phyloP scores from a whole-genome alignment of 2,329 filamentous ascomycete genomes.

The Podosphaera aphanis region DNA sequence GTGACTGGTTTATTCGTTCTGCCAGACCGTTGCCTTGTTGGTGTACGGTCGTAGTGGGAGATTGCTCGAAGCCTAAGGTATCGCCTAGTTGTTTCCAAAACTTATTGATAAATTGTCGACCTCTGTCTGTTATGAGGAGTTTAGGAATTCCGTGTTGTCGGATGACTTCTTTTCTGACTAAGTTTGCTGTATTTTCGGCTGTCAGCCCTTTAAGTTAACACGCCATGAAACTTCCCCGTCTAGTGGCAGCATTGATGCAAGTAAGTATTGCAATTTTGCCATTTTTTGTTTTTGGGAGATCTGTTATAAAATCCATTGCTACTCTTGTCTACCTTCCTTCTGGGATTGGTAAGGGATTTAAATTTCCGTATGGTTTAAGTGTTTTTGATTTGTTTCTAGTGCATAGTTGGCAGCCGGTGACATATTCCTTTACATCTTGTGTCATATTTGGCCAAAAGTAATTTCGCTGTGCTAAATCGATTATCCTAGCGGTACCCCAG shows the following conservation, averaged over 20 bases:
- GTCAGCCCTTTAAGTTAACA: background rate
- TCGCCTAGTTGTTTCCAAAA: background rate
- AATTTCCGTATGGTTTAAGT: background rate
- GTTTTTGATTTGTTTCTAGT: background rate
- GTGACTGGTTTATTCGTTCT: conserved; percentile 2
- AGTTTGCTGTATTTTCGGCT: background rate
- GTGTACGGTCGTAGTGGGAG: background rate
- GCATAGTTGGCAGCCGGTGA: background rate
- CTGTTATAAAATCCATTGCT: background rate
- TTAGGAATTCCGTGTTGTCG: background rate
- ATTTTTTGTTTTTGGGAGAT: background rate
- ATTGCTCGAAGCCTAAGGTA: background rate
- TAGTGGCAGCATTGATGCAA: background rate
- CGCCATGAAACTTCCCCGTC: background rate
- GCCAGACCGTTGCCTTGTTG: background rate
- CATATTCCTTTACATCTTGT: background rate
- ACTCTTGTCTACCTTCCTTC: background rate
- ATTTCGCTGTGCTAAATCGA: no score
- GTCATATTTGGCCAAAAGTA: no score
- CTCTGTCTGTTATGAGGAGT: background rate
- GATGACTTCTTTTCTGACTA: background rate
- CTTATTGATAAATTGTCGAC: background rate
- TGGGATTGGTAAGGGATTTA: background rate
- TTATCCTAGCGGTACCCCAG: no score
- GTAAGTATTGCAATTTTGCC: background rate